Conservation (phyloP, 805 yeast species). For the Spathaspora hagerdaliae region DNA sequence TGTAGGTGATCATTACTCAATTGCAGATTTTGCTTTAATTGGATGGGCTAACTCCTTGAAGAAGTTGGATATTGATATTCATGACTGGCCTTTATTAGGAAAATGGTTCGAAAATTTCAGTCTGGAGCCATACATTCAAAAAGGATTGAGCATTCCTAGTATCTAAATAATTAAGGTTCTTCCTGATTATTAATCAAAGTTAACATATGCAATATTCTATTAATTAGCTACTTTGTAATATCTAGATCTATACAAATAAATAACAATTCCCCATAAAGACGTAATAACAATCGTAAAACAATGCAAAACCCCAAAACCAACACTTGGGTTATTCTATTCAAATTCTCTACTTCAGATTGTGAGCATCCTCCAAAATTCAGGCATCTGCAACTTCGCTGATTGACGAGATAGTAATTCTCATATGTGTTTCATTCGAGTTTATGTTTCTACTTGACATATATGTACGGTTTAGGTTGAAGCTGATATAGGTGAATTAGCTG, state of each 20-base stretch:
- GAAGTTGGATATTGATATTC: conserved; percentile 24
- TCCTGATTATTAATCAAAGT: not conserved
- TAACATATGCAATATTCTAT: not conserved
- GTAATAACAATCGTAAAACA: not conserved
- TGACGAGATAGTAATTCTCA: conserved; percentile 1
- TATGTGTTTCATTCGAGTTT: not conserved
- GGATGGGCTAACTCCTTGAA: conserved; percentile 37
- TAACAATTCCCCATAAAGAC: no score
- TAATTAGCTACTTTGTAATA: not conserved
- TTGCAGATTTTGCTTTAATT: conserved; percentile 53
- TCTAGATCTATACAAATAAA: not conserved
- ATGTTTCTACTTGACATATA: no score
- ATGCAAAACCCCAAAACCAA: not conserved
- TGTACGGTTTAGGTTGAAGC: no score
- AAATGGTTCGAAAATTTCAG: conserved; percentile 38
- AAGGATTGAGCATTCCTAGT: conserved; percentile 15
- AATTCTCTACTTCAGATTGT: not conserved
- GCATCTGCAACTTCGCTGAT: not conserved
- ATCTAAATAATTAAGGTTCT: not conserved
- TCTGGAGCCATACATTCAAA: conserved; percentile 27
- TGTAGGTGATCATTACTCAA: conserved; percentile 55
- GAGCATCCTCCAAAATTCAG: not conserved
- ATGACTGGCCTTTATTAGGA: conserved; percentile 35
- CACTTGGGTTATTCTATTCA: not conserved
- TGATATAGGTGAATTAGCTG: conserved; percentile 1